A percentile compares a stretch with the other conserved stretches of the same genome.
Conservation (phyloP, 768 basidiomycete species). For the Mycena pura region DNA sequence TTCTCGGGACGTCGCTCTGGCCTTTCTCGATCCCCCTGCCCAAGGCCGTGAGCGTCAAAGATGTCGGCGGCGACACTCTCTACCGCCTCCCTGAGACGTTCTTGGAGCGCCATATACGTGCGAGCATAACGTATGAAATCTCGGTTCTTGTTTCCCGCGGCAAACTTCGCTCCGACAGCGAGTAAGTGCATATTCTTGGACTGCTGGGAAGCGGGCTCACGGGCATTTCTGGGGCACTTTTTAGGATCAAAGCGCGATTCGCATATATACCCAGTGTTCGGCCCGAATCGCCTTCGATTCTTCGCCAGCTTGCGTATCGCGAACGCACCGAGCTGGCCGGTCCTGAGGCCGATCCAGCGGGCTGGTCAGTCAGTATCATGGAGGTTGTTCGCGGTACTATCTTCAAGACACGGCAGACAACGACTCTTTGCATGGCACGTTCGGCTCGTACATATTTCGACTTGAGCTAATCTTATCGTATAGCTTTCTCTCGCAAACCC, state of each 20-base stretch:
- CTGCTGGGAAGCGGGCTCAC: background rate
- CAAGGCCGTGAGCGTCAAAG: conserved; percentile 47
- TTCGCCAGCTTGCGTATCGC: conserved; percentile 28
- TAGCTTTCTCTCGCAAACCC: conserved; percentile 57
- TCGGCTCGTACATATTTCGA: background rate
- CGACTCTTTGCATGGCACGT: conserved; percentile 51
- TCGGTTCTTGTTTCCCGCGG: conserved; percentile 53
- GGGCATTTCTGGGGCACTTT: background rate
- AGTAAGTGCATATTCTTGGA: conserved; percentile 39
- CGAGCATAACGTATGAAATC: conserved; percentile 60
- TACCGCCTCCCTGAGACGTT: conserved; percentile 60
- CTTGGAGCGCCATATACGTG: conserved; percentile 54
- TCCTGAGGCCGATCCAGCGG: conserved; percentile 46
- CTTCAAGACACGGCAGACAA: conserved; percentile 45
- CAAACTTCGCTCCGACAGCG: conserved; percentile 54
- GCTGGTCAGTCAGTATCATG: conserved; percentile 55
- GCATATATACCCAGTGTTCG: conserved; percentile 42
- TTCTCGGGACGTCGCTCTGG: conserved; percentile 55
- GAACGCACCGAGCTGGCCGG: conserved; percentile 20
- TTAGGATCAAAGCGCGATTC: conserved; percentile 56
- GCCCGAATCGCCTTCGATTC: conserved; percentile 22
- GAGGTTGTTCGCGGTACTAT: conserved; percentile 49
- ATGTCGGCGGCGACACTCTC: conserved; percentile 44
- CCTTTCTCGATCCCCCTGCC: conserved; percentile 55
- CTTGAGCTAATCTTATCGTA: background rate